These are phyloP conservation scores for Quercus agrifolia DNA, from an alignment of 306 rosid genomes.

Conservation along the genomic window DNA sequence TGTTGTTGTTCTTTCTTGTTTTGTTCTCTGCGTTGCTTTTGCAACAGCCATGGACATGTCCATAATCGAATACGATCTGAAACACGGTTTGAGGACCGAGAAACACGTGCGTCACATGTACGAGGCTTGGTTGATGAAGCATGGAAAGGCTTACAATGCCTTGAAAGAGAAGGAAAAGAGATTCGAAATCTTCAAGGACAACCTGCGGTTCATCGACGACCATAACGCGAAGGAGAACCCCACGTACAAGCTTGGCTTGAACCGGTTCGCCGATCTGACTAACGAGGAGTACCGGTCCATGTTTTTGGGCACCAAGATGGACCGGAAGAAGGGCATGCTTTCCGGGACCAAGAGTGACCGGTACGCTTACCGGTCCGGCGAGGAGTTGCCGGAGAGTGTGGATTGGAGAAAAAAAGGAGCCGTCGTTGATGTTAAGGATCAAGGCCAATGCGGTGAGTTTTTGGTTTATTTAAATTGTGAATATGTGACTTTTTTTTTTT, in stretches of 20 bases:
- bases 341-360: constrained; percentile 31
- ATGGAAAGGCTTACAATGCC: constrained; percentile 60
- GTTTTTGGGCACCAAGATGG: constrained; percentile 36
- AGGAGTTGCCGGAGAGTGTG: constrained; percentile 51
- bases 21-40: constrained; percentile 3
- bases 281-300: constrained; percentile 59
- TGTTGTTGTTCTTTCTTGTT: background rate
- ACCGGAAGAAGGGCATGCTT: constrained; percentile 4
- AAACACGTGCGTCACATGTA: constrained; percentile 34
- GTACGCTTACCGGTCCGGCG: constrained; percentile 42
- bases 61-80: constrained; percentile 60
- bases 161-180: constrained; percentile 66
- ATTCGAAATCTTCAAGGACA: constrained; percentile 71
- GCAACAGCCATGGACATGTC: constrained; percentile 63
- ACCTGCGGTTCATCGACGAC: constrained; percentile 46
- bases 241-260: constrained; percentile 54
- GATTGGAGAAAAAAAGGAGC: constrained; percentile 91
- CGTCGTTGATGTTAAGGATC: constrained; percentile 69
- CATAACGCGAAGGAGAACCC: constrained; percentile 36
- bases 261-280: constrained; percentile 74
- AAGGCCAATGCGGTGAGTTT: constrained; percentile 89
- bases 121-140: constrained; percentile 70
- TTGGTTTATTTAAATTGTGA: background rate
- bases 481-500: no score
- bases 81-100: constrained; percentile 31